A percentile compares a stretch with the other conserved stretches of the same genome.
These are phyloP conservation scores for Neonectria faginata DNA, from an alignment of 2,329 filamentous ascomycete genomes.

Conservation along the genomic window DNA sequence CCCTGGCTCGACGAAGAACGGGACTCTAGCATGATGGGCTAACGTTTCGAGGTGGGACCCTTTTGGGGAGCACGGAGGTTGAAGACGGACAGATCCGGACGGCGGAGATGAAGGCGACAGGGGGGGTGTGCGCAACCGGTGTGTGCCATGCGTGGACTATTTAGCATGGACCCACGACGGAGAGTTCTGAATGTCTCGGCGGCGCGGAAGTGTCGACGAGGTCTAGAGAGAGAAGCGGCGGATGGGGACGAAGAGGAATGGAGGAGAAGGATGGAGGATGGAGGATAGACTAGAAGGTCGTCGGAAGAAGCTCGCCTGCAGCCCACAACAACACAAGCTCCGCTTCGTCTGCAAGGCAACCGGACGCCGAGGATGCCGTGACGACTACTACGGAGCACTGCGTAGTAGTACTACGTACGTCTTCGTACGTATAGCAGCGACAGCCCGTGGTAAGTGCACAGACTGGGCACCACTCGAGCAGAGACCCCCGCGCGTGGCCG, in stretches of 20 bases:
- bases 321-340: not conserved
- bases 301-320: constrained; percentile 1
- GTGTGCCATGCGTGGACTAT: not conserved
- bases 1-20: constrained; percentile 35
- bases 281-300: not conserved
- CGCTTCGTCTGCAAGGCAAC: not conserved
- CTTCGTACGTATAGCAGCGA: not conserved
- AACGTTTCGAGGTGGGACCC: constrained; percentile 40
- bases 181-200: not conserved
- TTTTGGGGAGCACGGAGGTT: constrained; percentile 6
- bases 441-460: too few species aligned
- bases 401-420: not conserved
- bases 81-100: constrained; percentile 31
- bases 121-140: not conserved
- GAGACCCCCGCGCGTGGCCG: constrained; percentile 32
- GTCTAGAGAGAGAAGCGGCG: not conserved
- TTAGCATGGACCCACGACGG: not conserved
- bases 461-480: not conserved
- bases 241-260: not conserved
- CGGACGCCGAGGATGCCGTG: not conserved
- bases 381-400: not conserved
- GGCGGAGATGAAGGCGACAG: constrained; percentile 22
- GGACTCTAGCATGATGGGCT: constrained; percentile 46
- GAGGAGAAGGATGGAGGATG: not conserved
- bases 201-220: not conserved